These are phyloP conservation scores for Aspergillus sp. DNA, from an alignment of 2,329 filamentous ascomycete species.

Conservation along the genomic window DNA sequence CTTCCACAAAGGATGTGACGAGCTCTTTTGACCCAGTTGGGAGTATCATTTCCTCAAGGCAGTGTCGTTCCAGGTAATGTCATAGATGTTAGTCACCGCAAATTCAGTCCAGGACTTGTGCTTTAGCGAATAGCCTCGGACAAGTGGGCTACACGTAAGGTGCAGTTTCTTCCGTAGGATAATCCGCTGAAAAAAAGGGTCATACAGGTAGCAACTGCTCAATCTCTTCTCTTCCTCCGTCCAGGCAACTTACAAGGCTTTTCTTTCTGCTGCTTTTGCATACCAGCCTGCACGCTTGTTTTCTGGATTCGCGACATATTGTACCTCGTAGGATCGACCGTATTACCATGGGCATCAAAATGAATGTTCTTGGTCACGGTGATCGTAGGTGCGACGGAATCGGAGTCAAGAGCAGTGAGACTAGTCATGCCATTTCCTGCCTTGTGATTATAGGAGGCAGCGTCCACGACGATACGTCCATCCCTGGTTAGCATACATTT, in stretches of 20 bases:
- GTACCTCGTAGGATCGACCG: too few relatives aligned
- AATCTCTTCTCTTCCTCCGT: too few relatives aligned
- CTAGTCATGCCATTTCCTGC: not conserved
- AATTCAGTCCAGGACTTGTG: not conserved
- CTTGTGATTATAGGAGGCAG: not conserved
- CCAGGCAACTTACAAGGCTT: too few relatives aligned
- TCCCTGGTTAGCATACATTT: not conserved
- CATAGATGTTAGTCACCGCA: not conserved
- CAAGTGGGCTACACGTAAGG: not conserved
- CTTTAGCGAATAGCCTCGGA: not conserved
- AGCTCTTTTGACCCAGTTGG: not conserved
- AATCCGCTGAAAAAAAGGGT: not conserved
- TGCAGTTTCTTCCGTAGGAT: not conserved
- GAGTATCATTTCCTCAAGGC: not conserved
- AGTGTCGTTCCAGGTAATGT: not conserved
- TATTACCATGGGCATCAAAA: not conserved
- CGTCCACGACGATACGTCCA: not conserved
- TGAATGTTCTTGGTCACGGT: not conserved
- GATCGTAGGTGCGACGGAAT: not conserved
- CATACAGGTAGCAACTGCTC: too few relatives aligned
- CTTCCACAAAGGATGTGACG: not conserved
- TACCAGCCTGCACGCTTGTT: too few relatives aligned
- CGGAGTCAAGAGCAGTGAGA: not conserved
- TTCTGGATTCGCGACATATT: too few relatives aligned
- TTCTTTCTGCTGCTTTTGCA: too few relatives aligned